Conservation (phyloP, 2,329 filamentous ascomycete species). For the Septoria linicola region DNA sequence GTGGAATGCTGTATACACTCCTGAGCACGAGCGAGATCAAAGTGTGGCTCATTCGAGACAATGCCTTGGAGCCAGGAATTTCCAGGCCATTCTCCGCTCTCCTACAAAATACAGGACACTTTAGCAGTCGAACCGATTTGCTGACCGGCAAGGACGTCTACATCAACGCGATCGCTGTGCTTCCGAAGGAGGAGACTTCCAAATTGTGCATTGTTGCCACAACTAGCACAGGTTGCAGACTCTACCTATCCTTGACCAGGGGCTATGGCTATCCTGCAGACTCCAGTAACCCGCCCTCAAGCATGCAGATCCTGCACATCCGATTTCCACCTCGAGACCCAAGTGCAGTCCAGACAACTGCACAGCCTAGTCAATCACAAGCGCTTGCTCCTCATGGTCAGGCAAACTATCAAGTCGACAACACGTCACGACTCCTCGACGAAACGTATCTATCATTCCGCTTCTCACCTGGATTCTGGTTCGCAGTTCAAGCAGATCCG, state of each 20-base stretch:
- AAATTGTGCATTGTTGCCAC: conserved; percentile 87
- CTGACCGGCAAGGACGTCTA: conserved; percentile 63
- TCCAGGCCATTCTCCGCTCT: conserved; percentile 55
- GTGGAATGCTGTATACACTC: conserved; percentile 86
- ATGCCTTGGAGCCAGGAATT: conserved; percentile 57
- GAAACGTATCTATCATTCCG: conserved; percentile 43
- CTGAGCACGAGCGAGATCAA: conserved; percentile 86
- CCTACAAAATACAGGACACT: conserved; percentile 75
- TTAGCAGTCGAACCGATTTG: conserved; percentile 71
- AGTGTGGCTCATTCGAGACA: conserved; percentile 80
- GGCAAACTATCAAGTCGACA: conserved; percentile 32
- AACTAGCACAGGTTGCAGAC: conserved; percentile 83
- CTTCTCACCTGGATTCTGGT: conserved; percentile 86
- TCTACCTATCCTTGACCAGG: conserved; percentile 88
- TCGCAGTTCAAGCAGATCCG: conserved; percentile 67
- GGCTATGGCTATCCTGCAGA: conserved; percentile 62
- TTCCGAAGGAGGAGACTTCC: conserved; percentile 73
- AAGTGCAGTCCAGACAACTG: conserved; percentile 17
- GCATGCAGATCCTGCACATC: conserved; percentile 97
- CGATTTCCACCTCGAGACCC: conserved; percentile 73
- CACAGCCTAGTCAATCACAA: conserved; percentile 17
- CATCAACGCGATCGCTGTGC: conserved; percentile 83
- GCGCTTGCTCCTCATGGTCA: conserved; percentile 21
- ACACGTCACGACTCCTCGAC: conserved; percentile 37
- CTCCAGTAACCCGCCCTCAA: conserved; percentile 71